Base-by-base conservation (phyloP, 2,329 filamentous ascomycete species). In the Sporothrix mexicana region DNA sequence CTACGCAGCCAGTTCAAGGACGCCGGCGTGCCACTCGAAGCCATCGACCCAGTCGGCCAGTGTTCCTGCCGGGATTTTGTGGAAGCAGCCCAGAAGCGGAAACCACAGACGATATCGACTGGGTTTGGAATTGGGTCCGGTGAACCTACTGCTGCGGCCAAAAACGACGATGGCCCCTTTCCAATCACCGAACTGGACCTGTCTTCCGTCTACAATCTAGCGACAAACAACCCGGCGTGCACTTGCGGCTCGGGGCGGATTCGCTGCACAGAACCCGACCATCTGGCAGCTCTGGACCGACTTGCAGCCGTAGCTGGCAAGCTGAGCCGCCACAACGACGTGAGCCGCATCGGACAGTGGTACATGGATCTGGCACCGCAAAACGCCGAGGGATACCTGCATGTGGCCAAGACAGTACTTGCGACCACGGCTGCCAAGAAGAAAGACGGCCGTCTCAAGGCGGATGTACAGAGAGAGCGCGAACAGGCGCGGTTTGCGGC, bases 51-150 rank as follows among this genome's bases (percentile, higher is more conserved):
- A 2, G 10, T 76, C 3, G 73, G 72, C 0, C 41, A 61, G 3
- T 76, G 75, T 53, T 69, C 73, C 9, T 76, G 75, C 57, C 74
- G 74, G 5, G 73, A 76, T 69, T 75, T 75, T 72, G 70, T 76
- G 3, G 73, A 73, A 3, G 72, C 69, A 0, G 75, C 75, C 9
- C 68, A 73, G 64, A 74, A 43, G 17, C 69, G 72, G 4, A 72
- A 72, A 43, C 25, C 30, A 12, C 47, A 20, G 43, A 47, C 36
- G 20, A 51, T 30, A 7, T 10, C 10, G 9, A 7, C 9, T 17
- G 47, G 25, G 3, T 23, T 43, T 17, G 67, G 43, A 3, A 3
- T 9, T 17, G 47, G 25, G 3, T 23, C 23, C 10, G 67, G 43
- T 12, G 12, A 3, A 23, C 41, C 71, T 6, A 7, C 15, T 6